Evolutionary conservation across 2,329 filamentous ascomycete species (phyloP).

Genomic region (Curvularia verruculosa): DNA sequence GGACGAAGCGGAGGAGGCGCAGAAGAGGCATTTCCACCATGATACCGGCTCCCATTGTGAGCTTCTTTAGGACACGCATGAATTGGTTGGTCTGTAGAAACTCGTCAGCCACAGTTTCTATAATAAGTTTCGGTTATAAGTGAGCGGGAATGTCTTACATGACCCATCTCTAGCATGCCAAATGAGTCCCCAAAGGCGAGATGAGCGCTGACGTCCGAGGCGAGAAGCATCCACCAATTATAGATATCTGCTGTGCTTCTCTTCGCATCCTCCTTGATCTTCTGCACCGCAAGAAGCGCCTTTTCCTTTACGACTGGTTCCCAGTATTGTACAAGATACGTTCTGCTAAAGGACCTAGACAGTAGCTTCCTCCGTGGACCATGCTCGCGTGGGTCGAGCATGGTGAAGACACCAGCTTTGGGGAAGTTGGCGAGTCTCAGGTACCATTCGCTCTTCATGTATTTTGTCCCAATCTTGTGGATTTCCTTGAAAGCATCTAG

Average conservation of each 20-base stretch:
- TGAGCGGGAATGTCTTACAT: conserved; percentile 28
- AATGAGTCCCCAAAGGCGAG: conserved; percentile 51
- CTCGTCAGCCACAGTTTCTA: neutral
- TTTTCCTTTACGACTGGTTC: conserved; percentile 45
- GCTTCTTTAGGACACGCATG: conserved; percentile 45
- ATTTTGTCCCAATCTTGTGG: conserved; percentile 39
- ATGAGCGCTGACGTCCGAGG: conserved; percentile 47
- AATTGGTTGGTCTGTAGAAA: conserved; percentile 40
- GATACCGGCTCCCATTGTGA: conserved; percentile 45
- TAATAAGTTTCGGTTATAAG: neutral
- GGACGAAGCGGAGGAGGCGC: conserved; percentile 42
- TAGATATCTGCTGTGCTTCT: conserved; percentile 42
- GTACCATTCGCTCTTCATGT: conserved; percentile 40
- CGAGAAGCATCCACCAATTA: conserved; percentile 50
- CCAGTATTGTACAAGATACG: conserved; percentile 46
- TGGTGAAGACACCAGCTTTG: conserved; percentile 45
- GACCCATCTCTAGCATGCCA: conserved; percentile 47
- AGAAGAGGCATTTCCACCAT: conserved; percentile 47
- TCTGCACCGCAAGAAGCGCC: conserved; percentile 38
- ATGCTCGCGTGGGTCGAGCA: conserved; percentile 46
- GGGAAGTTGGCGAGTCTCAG: conserved; percentile 31
- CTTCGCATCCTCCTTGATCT: conserved; percentile 37
- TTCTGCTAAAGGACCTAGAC: conserved; percentile 46
- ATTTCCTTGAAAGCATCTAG: conserved; percentile 39
- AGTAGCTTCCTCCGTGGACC: conserved; percentile 45